Base-by-base conservation (phyloP, 345 rosid genomes). In the Eucalyptus leucophloia region DNA sequence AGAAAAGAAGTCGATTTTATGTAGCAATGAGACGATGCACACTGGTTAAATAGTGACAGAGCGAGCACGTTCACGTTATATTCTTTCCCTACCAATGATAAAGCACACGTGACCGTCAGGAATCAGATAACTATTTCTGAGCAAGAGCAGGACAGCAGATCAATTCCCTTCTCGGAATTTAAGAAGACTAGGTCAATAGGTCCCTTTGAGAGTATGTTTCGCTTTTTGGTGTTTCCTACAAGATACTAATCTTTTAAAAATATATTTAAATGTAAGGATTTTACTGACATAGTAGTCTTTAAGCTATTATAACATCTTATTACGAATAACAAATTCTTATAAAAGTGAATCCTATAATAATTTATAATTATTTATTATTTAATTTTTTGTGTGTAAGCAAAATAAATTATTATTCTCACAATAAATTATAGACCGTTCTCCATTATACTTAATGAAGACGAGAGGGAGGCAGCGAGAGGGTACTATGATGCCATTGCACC, bases 361-460 rank as follows among this genome's bases (percentile, higher is more conserved):
- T 19, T 53, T 2, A 53, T 53, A 53, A 53, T 53, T 53, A 19
- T 53, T 53, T 53, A 0, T 53, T 19, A 19, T 53, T 53, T 53
- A 0, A 53, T 53, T 53, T 53, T 53, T 53, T 53, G 1, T 53
- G 2, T n/a, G n/a, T n/a, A 53, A 4, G 0, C 1, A 53, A 53
- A 53, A 53, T 53, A 53, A 0, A 53, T 7, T 19, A 0, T 8
- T 8, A 19, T 53, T 53, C 0, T 53, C 10, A 4, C 0, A 18
- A 18, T 53, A 18, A 18, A 53, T 53, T 53, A 53, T 0, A 53
- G 0, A 53, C 2, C 0, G 5, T 2, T 11, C 4, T 53, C 0
- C 3, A 28, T 60, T 30, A 6, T 17, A 62, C 69, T 26, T 60
- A 4, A 26, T 26, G n/a, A 58, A 60, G 16, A 28, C 16, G 32